Evolutionary conservation across 2,329 filamentous ascomycete genomes (phyloP).

Genomic region (Echinosphaeria canescens): DNA sequence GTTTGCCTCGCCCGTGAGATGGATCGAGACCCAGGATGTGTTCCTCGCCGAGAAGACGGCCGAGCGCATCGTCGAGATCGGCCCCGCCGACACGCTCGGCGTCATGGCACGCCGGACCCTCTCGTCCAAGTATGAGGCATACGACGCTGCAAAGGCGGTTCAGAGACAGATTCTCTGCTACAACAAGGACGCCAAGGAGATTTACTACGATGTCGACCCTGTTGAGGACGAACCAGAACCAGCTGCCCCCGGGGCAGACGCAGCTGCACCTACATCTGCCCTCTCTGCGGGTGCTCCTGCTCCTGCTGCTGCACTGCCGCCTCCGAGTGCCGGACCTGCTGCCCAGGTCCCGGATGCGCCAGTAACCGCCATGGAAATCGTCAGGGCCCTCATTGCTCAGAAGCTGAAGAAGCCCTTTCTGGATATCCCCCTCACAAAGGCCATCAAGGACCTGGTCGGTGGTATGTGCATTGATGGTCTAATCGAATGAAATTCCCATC

Average conservation of each 20-base stretch:
- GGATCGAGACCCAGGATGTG: conserved; percentile 99
- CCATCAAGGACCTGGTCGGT: conserved; percentile 95
- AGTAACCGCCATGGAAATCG: conserved; percentile 72
- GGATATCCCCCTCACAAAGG: conserved; percentile 84
- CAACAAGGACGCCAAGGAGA: conserved; percentile 98
- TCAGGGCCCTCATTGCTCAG: conserved; percentile 78
- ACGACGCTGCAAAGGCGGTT: conserved; percentile 90
- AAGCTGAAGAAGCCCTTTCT: conserved; percentile 89
- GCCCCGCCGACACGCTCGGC: conserved; percentile 88
- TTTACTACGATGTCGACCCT: conserved; percentile 97
- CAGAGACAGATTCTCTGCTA: conserved; percentile 97
- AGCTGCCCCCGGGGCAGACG: conserved; percentile 14
- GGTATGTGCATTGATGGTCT: no score
- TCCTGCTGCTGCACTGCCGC: conserved; percentile 25
- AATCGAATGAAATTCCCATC: no score
- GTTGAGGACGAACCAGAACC: conserved; percentile 72
- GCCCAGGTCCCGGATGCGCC: conserved; percentile 72
- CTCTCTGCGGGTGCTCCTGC: conserved; percentile 12
- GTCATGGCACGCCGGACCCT: conserved; percentile 95
- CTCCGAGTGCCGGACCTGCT: conserved; percentile 63
- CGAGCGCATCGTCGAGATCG: conserved; percentile 94
- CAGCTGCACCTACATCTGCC: conserved; percentile 21
- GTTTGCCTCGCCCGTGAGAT: conserved; percentile 95
- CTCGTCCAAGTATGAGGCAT: conserved; percentile 94
- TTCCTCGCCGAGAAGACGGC: conserved; percentile 91